Base-by-base conservation (phyloP, 805 yeast genomes). In the Nakazawaea siamensis region DNA sequence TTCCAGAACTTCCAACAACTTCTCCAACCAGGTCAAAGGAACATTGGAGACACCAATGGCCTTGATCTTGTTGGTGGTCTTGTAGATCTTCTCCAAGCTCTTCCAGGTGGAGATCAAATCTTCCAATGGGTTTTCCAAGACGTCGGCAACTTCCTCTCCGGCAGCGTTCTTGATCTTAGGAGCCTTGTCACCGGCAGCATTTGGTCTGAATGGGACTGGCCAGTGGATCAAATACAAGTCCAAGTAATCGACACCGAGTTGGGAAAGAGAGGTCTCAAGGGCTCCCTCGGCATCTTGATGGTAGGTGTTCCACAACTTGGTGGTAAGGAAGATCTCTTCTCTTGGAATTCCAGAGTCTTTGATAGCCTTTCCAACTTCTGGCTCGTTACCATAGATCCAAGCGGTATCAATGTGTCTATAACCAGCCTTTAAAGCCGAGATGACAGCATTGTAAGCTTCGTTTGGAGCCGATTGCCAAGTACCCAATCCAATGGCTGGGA, bases 331-430 rank as follows among this genome's bases (percentile, higher is more conserved):
- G 18, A 82, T 49, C 31, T 80, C 77, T 19, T 67, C 68, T 52
- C 92, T 68, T 40, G 76, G 73, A 21, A 80, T 61, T 11, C 80
- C 81, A 29, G 78, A 58, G 34, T 73, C 77, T 36, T 57, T 66
- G 33, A 70, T 62, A 18, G 72, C 76, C 40, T 55, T 57, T 16
- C 85, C 84, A 33, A 80, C 80, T 34, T 68, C 70, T 33, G 52
- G 75, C 54, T 82, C 90, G 49, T 80, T 81, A 8, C 65, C 60
- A 57, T 82, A 83, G 32, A 67, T 65, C 26, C 76, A 73, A 21
- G 94, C 92, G 16, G 85, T 73, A 55, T 83, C 94, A 43, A 84
- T 77, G 54, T 83, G 94, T 44, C 74, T 68, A 60, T 80, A 80
- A 20, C 90, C 90, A 32, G 65, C 64, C 43, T 77, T 57, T 40